Base-by-base conservation (phyloP, 2,329 filamentous ascomycete genomes). In the Fulvia fulva region DNA sequence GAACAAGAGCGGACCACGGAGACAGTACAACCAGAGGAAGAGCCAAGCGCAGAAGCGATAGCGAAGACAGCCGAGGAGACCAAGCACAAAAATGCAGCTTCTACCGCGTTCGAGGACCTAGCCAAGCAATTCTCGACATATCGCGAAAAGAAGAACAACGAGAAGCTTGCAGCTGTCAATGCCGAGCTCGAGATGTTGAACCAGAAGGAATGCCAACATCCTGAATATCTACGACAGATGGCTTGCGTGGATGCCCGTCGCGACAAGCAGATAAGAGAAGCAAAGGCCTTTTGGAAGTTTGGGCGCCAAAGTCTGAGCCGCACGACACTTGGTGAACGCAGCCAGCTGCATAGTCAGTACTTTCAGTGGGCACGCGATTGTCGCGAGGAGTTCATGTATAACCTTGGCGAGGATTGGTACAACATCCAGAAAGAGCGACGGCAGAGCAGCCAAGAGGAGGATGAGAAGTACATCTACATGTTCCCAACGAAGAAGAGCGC, bases 121-220 rank as follows among this genome's bases (percentile, higher is more conserved):
- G 93, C 97, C 72, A 88, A 88, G 72, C 90, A 94, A 70, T 99
- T 99, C 76, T 85, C 87, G 59, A 83, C 88, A 19, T 90, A 97
- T 70, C 85, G 91, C 68, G 91, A 91, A 63, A 87, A 86, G 87
- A 82, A 97, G 44, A 94, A 92, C 73, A 90, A 94, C 70, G 93
- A 97, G 73, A 85, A 91, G 62, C 82, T 99, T 22, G 87, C 89
- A 52, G 87, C 90, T 68, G 80, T 96, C 56, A 91, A 96, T 62
- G 77, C 80, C 52, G 85, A 88, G 73, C 76, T 88, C 51, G 80
- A 82, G 47, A 78, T 86, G 73, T 77, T 88, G 49, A 78, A 77
- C 51, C 78, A 82, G 56, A 76, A 82, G 1, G 79, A 81, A 51
- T 83, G 82, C 53, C 88, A 85, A n/a, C 94, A 99, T 71, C 90